phyloP scores from a whole-genome alignment of 225 moss, liverwort and hornwort species.

The Asterella californica region DNA sequence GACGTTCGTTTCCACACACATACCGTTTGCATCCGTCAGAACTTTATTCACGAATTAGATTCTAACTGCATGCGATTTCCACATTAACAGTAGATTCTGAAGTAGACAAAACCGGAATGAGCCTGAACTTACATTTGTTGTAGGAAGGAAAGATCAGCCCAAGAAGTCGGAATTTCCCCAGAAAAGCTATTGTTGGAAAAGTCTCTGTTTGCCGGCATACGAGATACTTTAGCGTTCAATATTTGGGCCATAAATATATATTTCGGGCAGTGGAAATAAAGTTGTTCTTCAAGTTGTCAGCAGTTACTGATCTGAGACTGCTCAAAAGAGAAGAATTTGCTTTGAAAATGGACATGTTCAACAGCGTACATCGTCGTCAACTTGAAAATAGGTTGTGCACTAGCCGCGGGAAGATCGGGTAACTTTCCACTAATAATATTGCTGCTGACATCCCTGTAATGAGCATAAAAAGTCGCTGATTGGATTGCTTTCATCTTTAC shows the following conservation, averaged over 20 bases:
- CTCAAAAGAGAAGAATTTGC: too few species aligned
- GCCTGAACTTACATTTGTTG: neutral
- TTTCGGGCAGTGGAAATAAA: neutral
- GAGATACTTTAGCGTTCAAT: neutral
- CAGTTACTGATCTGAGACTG: neutral
- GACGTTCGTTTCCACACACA: too few species aligned
- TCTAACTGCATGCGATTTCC: too few species aligned
- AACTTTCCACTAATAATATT: neutral
- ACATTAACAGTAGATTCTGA: too few species aligned
- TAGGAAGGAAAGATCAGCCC: neutral
- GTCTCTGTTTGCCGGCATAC: neutral
- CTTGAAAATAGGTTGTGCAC: neutral
- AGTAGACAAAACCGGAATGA: too few species aligned
- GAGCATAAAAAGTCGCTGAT: neutral
- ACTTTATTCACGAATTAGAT: too few species aligned
- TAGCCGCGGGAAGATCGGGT: neutral
- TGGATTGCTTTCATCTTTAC: neutral
- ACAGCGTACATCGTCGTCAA: neutral
- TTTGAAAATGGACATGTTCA: neutral
- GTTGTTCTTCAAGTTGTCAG: neutral
- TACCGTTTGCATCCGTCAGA: too few species aligned
- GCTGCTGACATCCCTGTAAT: neutral
- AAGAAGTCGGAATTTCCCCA: neutral
- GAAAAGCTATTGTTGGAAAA: slow-evolving; percentile 1
- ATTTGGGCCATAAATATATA: too few species aligned